A percentile compares a stretch with the other conserved stretches of the same genome.
Evolutionary conservation across 805 yeast species (phyloP).

Genomic region (Candida tallmaniae): DNA sequence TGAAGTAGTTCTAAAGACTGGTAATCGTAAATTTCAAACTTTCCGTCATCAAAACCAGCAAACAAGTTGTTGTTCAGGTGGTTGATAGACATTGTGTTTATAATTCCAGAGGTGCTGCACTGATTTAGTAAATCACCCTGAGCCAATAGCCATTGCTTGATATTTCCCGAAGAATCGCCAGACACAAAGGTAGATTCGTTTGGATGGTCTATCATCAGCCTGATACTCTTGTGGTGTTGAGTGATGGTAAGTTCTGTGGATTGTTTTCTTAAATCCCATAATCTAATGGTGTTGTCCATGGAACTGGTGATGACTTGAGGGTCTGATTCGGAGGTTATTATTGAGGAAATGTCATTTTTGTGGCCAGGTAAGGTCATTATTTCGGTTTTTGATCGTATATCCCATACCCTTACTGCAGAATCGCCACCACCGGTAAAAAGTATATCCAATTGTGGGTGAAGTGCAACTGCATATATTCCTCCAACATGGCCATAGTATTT

Average conservation of each 20-base stretch:
- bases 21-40: slow-evolving; percentile 75
- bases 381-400: slow-evolving; percentile 72
- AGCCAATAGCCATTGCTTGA: slow-evolving; percentile 82
- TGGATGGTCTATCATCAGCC: slow-evolving; percentile 69
- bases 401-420: slow-evolving; percentile 87
- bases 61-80: slow-evolving; percentile 58
- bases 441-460: slow-evolving; percentile 85
- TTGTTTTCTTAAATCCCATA: slow-evolving; percentile 91
- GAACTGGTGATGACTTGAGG: slow-evolving; percentile 86
- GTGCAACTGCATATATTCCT: slow-evolving; percentile 76
- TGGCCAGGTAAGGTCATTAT: slow-evolving; percentile 83
- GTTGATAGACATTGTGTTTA: slow-evolving; percentile 67
- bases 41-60: slow-evolving; percentile 83
- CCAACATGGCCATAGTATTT: slow-evolving; percentile 94
- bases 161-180: slow-evolving; percentile 68
- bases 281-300: slow-evolving; percentile 74
- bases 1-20: slow-evolving; percentile 62
- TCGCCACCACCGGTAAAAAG: slow-evolving; percentile 89
- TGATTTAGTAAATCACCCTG: slow-evolving; percentile 61
- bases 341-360: slow-evolving; percentile 64
- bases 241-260: slow-evolving; percentile 68
- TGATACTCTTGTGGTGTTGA: slow-evolving; percentile 77
- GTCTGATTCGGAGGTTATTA: slow-evolving; percentile 63
- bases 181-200: slow-evolving; percentile 70
- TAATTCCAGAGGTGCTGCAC: slow-evolving; percentile 51